Conservation (phyloP, 208 protist genomes). For the Angomonas ambiguus region DNA sequence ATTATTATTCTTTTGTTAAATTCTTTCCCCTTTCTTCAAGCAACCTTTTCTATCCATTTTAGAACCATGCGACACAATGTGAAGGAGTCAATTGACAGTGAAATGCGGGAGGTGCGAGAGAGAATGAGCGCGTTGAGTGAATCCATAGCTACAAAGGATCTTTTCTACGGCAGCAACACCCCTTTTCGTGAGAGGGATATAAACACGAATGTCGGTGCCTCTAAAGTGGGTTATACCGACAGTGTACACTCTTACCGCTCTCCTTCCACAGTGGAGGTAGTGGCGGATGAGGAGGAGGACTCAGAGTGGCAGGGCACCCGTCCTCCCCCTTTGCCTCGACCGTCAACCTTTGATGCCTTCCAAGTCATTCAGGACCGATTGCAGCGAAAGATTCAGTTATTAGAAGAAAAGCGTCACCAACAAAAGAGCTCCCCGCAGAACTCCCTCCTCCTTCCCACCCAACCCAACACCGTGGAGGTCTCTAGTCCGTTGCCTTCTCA, state of each 20-base stretch:
- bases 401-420: neutral
- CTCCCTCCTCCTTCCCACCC: no score
- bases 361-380: slow-evolving; percentile 45
- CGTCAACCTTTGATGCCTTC: slow-evolving; percentile 42
- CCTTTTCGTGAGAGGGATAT: neutral
- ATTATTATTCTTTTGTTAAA: neutral
- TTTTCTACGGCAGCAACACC: neutral
- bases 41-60: no score
- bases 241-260: neutral
- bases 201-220: neutral
- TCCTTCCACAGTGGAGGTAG: neutral
- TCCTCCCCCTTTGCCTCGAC: neutral
- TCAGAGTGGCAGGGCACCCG: neutral
- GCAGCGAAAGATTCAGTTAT: slow-evolving; percentile 40
- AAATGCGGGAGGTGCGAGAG: neutral
- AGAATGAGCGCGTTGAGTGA: neutral
- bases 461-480: no score
- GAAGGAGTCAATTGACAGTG: neutral
- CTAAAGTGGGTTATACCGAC: neutral
- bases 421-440: neutral
- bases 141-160: neutral
- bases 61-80: neutral
- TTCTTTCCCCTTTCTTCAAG: no score
- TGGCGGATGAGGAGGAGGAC: neutral
- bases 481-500: neutral